phyloP scores from a whole-genome alignment of 305 asterid species.

The Stenogyne calaminthoides region DNA sequence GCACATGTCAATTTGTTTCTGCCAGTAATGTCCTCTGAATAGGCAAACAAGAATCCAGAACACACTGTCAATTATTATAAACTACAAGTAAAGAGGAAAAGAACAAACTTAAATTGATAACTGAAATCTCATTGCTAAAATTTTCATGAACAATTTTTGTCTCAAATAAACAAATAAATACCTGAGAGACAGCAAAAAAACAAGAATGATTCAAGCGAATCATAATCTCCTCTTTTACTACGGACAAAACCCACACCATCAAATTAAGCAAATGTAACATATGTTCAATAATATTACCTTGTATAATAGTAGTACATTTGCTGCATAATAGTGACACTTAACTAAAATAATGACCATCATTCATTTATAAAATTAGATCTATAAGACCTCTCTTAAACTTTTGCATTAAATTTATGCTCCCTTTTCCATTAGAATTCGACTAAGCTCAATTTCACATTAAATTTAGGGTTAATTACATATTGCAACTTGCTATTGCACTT shows the following conservation, averaged over 20 bases:
- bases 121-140: background rate
- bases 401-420: background rate
- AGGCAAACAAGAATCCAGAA: conserved; percentile 28
- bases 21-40: conserved; percentile 23
- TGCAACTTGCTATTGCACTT: too few species aligned
- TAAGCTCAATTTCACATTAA: too few species aligned
- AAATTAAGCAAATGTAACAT: background rate
- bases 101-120: background rate
- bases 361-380: background rate
- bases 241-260: conserved; percentile 28
- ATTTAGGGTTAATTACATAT: too few species aligned
- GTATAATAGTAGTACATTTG: too few species aligned
- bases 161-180: background rate
- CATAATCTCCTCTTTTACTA: background rate
- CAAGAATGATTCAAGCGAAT: background rate
- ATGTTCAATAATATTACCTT: too few species aligned
- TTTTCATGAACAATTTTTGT: background rate
- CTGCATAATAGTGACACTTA: too few species aligned
- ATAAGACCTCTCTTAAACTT: background rate
- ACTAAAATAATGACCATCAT: too few species aligned
- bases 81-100: background rate
- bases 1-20: conserved; percentile 30
- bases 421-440: background rate
- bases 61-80: background rate
- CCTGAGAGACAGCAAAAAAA: background rate